Conservation (phyloP, 2,329 filamentous ascomycete genomes). For the Thelonectria discophora region DNA sequence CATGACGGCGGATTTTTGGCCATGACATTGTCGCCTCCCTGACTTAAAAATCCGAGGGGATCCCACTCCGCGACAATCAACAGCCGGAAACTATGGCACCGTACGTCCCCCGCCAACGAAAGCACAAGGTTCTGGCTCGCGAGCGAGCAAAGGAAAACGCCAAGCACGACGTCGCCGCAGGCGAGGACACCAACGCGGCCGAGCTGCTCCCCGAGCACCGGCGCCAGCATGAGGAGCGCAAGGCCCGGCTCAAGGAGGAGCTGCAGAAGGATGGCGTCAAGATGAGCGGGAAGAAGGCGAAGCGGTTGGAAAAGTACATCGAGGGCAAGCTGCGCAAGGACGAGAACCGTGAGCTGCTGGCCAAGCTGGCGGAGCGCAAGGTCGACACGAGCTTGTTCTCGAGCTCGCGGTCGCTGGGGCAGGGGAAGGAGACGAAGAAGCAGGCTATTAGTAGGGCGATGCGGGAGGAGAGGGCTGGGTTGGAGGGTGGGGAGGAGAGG, state of each 20-base stretch:
- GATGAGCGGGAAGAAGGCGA: slow-evolving; percentile 71
- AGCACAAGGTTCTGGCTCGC: slow-evolving; percentile 74
- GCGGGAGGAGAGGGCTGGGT: slow-evolving; percentile 71
- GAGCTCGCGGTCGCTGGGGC: slow-evolving; percentile 81
- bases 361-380: slow-evolving; percentile 80
- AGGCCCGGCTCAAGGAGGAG: slow-evolving; percentile 63
- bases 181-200: slow-evolving; percentile 48
- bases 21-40: slow-evolving; percentile 27
- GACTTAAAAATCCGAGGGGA: slow-evolving; percentile 22
- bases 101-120: slow-evolving; percentile 71
- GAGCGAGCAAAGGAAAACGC: slow-evolving; percentile 59
- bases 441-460: slow-evolving; percentile 72
- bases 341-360: slow-evolving; percentile 84
- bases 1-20: slow-evolving; percentile 20
- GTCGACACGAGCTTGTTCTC: slow-evolving; percentile 84
- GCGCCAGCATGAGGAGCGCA: slow-evolving; percentile 63
- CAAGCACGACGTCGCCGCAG: slow-evolving; percentile 51
- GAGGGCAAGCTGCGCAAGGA: slow-evolving; percentile 95
- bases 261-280: slow-evolving; percentile 61
- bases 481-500: slow-evolving; percentile 62
- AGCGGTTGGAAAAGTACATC: slow-evolving; percentile 74
- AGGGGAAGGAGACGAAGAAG: slow-evolving; percentile 74
- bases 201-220: slow-evolving; percentile 53
- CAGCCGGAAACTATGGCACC: slow-evolving; percentile 54
- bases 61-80: slow-evolving; percentile 20